A percentile compares a stretch with the other conserved stretches of the same genome.
These are phyloP conservation scores for Penicillium sp. DNA, from an alignment of 2,329 filamentous ascomycete species.

Conservation along the genomic window DNA sequence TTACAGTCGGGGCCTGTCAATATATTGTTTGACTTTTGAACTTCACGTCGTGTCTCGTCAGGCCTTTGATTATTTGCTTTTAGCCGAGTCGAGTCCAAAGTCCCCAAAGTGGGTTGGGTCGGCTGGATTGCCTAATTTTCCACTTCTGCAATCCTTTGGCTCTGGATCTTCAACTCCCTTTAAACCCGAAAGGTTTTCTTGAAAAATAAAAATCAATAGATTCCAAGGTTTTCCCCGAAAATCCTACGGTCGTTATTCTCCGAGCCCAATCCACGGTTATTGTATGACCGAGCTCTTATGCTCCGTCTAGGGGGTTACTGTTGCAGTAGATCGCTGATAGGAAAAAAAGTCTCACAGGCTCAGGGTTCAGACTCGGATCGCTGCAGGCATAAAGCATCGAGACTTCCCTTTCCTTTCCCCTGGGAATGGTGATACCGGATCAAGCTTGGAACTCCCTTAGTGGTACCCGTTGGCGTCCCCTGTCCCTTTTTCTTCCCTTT, in stretches of 20 bases:
- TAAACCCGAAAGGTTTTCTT: no score
- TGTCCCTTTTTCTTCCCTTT: not conserved
- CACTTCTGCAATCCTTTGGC: not conserved
- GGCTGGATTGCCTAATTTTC: not conserved
- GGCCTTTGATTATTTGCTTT: no score
- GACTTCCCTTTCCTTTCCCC: not conserved
- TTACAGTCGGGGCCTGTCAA: not conserved
- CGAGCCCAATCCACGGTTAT: constrained; percentile 7
- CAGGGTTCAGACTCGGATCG: constrained; percentile 13
- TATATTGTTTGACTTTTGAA: not conserved
- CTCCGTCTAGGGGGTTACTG: constrained; percentile 28
- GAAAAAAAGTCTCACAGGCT: constrained; percentile 16
- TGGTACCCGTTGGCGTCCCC: no score
- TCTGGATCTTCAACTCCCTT: not conserved
- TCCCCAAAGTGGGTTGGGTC: not conserved
- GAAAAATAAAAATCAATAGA: not conserved
- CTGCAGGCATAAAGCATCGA: constrained; percentile 15
- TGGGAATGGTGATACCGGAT: not conserved
- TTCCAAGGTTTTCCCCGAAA: not conserved
- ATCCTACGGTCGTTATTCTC: constrained; percentile 21
- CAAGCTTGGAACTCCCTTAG: not conserved
- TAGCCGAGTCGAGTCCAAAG: not conserved
- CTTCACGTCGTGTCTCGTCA: not conserved
- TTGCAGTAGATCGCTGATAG: constrained; percentile 21
- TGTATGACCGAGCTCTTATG: constrained; percentile 22